Evolutionary conservation across 2,329 filamentous ascomycete genomes (phyloP).

Genomic region (Botrytis sinoallii): DNA sequence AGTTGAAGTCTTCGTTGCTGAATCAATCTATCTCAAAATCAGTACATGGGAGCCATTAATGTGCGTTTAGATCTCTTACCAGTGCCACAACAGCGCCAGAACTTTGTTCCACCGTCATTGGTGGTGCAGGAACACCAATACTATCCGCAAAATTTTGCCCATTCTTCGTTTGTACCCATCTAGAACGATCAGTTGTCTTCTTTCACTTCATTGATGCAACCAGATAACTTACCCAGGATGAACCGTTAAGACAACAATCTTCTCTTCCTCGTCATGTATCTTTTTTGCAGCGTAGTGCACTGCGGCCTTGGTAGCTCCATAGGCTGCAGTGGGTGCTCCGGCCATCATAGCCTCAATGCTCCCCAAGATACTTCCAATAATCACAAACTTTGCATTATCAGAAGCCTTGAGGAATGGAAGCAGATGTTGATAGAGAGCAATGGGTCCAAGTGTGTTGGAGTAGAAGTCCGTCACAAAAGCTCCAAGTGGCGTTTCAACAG

Average conservation of each 20-base stretch:
- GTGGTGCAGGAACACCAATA: conserved; percentile 38
- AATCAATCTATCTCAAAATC: too few species aligned
- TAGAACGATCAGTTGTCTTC: conserved; percentile 10
- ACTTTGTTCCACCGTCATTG: conserved; percentile 38
- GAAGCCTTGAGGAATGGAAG: conserved; percentile 40
- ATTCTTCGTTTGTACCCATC: conserved; percentile 44
- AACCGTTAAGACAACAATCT: conserved; percentile 37
- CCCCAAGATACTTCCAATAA: conserved; percentile 38
- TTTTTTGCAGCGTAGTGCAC: conserved; percentile 40
- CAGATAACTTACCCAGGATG: conserved; percentile 29
- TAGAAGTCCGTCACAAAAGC: conserved; percentile 40
- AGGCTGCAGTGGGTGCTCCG: conserved; percentile 34
- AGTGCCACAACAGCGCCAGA: too few species aligned
- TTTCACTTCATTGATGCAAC: too few species aligned
- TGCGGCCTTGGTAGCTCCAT: conserved; percentile 45
- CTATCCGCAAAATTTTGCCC: conserved; percentile 39
- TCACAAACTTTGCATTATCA: conserved; percentile 39
- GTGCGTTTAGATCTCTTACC: too few species aligned
- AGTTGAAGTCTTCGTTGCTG: too few species aligned
- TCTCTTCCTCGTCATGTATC: conserved; percentile 40
- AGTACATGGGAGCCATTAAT: too few species aligned
- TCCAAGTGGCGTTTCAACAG: conserved; percentile 37
- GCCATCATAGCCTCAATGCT: conserved; percentile 29
- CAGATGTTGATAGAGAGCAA: conserved; percentile 46
- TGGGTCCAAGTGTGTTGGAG: conserved; percentile 44